Evolutionary conservation across 2,329 filamentous ascomycete genomes (phyloP).

Genomic region (Colletotrichum lentis): DNA sequence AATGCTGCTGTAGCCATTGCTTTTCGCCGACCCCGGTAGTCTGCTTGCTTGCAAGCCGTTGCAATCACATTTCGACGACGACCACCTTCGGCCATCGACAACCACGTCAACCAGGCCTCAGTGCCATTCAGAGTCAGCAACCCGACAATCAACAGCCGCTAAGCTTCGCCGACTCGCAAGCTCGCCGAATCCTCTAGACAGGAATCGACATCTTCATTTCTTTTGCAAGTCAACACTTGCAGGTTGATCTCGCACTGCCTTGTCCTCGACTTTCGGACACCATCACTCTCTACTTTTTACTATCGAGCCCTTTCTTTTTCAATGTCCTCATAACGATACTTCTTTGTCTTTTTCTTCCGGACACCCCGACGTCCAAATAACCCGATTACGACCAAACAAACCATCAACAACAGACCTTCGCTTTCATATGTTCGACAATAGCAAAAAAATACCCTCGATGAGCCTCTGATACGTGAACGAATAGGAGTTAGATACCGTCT

Average conservation of each 20-base stretch:
- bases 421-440: slow-evolving; percentile 37
- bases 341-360: slow-evolving; percentile 45
- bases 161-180: neutral
- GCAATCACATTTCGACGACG: slow-evolving; percentile 28
- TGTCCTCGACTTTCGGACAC: slow-evolving; percentile 24
- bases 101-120: slow-evolving; percentile 12
- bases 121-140: slow-evolving; percentile 26
- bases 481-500: slow-evolving; percentile 41
- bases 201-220: slow-evolving; percentile 43
- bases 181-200: slow-evolving; percentile 37
- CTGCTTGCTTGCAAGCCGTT: slow-evolving; percentile 40
- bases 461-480: slow-evolving; percentile 51
- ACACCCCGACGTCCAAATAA: slow-evolving; percentile 29
- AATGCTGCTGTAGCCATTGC: slow-evolving; percentile 36
- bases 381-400: slow-evolving; percentile 33
- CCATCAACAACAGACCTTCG: slow-evolving; percentile 34
- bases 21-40: slow-evolving; percentile 37
- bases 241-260: slow-evolving; percentile 19
- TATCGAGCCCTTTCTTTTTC: slow-evolving; percentile 41
- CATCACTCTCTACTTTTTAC: slow-evolving; percentile 29
- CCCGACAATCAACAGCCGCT: slow-evolving; percentile 6
- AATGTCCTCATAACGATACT: slow-evolving; percentile 57
- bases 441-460: slow-evolving; percentile 46
- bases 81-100: slow-evolving; percentile 26
- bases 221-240: slow-evolving; percentile 35